Evolutionary conservation across 257 asterid species (phyloP), one percentile per base, ranked within the genome.

Genomic region (Solanum arcanum): DNA sequence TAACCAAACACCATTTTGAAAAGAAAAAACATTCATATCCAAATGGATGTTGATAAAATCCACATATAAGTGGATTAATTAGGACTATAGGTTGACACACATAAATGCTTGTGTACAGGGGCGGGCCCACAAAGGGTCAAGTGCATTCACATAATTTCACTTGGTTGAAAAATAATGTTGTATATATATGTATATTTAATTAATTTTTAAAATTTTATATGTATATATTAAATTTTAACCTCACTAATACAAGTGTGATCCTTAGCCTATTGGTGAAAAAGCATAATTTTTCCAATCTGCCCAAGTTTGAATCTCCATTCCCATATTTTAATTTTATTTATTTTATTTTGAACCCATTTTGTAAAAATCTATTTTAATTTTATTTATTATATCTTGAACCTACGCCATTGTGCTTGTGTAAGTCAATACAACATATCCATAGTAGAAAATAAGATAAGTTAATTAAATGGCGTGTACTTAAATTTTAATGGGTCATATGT

Each of bases 271-370:
- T 5, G 39, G 39, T 35, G 39, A 35, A 35, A 35, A 35, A 6
- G 7, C 39, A 5, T 35, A 5, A 35, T 35, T 35, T 4, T 35
- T 0, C 1, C 7, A 35, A 5, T 0, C 1, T 35, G 39, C 0
- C 7, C 39, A 35, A 5, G 39, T 35, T 35, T 1, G 39, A 35
- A 35, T 35, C 39, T 5, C 7, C 39, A 35, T 35, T 35, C 1
- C 0, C 1, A 35, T 0, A 35, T 35, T 35, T 35, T 35, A 0
- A 5, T 35, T 33, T 33, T 33, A 33, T 33, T 33, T 33, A 33
- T 33, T 33, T 0, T 33, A 33, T 33, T 1, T 33, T 33, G 0
- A 33, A 33, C 37, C 5, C 37, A 33, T 1, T 33, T 33, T n/a
- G n/a, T n/a, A n/a, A n/a, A n/a, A 35, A 35, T 35, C 1, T 5